Conservation (phyloP, 805 yeast genomes). For the Candida sakaeoensis region DNA sequence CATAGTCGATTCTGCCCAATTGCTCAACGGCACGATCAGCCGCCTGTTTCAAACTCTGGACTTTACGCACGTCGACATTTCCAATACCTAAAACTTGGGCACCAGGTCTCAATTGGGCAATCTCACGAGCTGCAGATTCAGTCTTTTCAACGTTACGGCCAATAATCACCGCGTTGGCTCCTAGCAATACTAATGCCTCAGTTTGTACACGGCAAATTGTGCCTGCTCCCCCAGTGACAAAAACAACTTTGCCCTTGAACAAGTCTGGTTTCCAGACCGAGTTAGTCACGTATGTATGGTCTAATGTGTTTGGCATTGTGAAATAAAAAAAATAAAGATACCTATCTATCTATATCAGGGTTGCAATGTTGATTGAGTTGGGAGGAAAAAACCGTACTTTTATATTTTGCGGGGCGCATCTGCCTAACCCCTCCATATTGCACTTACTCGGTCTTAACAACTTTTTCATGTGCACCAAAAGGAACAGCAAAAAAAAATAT, state of each 20-base stretch:
- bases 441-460: not conserved
- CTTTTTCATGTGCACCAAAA: not conserved
- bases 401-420: not conserved
- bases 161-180: slow-evolving; percentile 82
- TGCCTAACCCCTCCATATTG: not conserved
- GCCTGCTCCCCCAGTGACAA: slow-evolving; percentile 96
- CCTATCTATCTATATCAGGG: not conserved
- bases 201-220: slow-evolving; percentile 90
- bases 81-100: slow-evolving; percentile 69
- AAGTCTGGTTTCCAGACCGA: slow-evolving; percentile 53
- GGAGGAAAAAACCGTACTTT: not conserved
- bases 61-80: slow-evolving; percentile 73
- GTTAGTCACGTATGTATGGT: slow-evolving; percentile 25
- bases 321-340: not conserved
- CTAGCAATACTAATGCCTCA: slow-evolving; percentile 77
- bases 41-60: slow-evolving; percentile 56
- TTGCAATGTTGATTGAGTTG: no score
- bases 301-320: slow-evolving; percentile 21
- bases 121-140: slow-evolving; percentile 61
- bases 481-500: not conserved
- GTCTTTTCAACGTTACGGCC: slow-evolving; percentile 76
- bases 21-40: slow-evolving; percentile 60
- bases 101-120: slow-evolving; percentile 53
- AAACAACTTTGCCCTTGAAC: slow-evolving; percentile 80
- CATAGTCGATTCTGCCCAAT: slow-evolving; percentile 79